Conservation (phyloP, 306 rosid species). For the Biancaea sappan region DNA sequence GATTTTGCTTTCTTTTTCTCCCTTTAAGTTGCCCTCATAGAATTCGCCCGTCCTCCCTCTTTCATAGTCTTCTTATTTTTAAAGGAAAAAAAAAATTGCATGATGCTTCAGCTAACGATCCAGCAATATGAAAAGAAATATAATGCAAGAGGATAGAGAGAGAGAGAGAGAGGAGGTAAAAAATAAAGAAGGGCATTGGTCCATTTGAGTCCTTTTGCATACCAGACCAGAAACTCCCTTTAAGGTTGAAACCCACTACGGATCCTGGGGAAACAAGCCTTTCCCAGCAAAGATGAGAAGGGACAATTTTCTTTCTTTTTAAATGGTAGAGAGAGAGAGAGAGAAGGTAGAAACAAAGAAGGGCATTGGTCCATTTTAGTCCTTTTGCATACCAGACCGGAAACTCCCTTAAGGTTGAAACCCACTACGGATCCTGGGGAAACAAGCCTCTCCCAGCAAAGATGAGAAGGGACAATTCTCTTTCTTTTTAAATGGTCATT, state of each 20-base stretch:
- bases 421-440: not conserved
- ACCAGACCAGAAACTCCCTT: not conserved
- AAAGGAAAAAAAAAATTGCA: too few relatives aligned
- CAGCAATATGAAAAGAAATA: too few relatives aligned
- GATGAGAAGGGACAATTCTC: not conserved
- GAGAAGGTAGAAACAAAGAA: not conserved
- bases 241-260: not conserved
- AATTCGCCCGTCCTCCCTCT: too few relatives aligned
- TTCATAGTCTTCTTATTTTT: too few relatives aligned
- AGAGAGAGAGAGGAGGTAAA: not conserved
- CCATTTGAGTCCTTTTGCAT: not conserved
- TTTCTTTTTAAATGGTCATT: not conserved
- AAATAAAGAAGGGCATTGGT: not conserved
- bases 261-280: not conserved
- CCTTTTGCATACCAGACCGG: not conserved
- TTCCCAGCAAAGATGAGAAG: not conserved
- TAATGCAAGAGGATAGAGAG: too few relatives aligned
- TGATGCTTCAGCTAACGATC: too few relatives aligned
- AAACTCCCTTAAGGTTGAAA: not conserved
- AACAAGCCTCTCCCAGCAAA: not conserved
- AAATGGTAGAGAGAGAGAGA: not conserved
- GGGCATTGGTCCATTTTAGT: not conserved
- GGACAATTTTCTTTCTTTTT: too few relatives aligned
- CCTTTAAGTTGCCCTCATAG: too few relatives aligned
- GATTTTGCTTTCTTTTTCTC: too few relatives aligned